Percentiles rank a stretch among this genome's conserved stretches.
Conservation (phyloP, 2,329 filamentous ascomycete species). For the Phialophora chinensis region DNA sequence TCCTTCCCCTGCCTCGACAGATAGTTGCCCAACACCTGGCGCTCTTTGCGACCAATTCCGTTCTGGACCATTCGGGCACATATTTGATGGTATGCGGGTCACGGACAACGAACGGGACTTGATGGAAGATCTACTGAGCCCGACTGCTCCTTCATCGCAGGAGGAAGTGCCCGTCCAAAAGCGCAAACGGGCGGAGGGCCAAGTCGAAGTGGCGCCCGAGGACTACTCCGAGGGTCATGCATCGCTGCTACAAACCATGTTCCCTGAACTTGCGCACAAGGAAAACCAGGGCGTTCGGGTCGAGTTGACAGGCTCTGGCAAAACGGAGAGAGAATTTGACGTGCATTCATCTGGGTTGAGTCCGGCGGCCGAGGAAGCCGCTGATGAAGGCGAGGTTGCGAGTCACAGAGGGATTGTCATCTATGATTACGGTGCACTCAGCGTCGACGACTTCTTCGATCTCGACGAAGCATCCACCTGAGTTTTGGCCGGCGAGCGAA, state of each 20-base stretch:
- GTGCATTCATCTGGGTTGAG: constrained; percentile 34
- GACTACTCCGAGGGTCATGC: constrained; percentile 9
- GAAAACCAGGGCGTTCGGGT: neutral
- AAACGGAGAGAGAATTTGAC: constrained; percentile 15
- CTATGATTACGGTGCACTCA: constrained; percentile 25
- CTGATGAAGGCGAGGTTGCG: constrained; percentile 7
- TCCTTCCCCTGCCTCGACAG: constrained; percentile 21
- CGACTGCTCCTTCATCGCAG: neutral
- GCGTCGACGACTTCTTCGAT: constrained; percentile 35
- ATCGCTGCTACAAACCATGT: constrained; percentile 19
- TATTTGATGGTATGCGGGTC: constrained; percentile 31
- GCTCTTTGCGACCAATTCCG: constrained; percentile 28
- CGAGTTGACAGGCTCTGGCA: neutral
- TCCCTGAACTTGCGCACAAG: neutral
- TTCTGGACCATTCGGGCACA: constrained; percentile 25
- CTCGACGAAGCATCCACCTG: constrained; percentile 27
- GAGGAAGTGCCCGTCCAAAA: neutral
- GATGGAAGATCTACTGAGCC: constrained; percentile 32
- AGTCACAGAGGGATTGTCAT: constrained; percentile 26
- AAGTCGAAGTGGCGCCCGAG: constrained; percentile 12
- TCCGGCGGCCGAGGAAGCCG: constrained; percentile 19
- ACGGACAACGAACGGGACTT: constrained; percentile 34
- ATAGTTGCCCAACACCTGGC: constrained; percentile 26
- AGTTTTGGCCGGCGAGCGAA: neutral
- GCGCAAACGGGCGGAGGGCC: neutral